Conservation (phyloP, 176 grass and related monocot genomes). For the Eragrostis nindensis region DNA sequence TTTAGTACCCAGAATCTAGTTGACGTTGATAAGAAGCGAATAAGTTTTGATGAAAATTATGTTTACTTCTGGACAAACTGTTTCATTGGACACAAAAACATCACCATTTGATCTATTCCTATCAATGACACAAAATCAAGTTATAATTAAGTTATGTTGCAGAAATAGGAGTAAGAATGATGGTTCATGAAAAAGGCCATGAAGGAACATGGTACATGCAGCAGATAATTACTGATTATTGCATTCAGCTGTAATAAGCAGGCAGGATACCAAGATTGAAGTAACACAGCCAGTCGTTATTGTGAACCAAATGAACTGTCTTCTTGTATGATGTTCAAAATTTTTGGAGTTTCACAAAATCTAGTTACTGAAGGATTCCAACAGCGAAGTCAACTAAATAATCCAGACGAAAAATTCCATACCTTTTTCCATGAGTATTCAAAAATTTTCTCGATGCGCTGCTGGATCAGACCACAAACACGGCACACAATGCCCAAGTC, state of each 20-base stretch:
- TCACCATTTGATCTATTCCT: not conserved
- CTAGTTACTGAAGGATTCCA: not conserved
- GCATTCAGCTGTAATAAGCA: slow-evolving; percentile 5
- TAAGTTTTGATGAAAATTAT: no score
- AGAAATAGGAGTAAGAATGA: not conserved
- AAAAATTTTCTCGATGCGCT: slow-evolving; percentile 66
- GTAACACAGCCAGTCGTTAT: not conserved
- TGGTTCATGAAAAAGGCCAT: not conserved
- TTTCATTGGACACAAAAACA: not conserved
- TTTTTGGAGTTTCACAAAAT: not conserved
- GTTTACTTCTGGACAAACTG: no score
- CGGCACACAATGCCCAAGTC: slow-evolving; percentile 71
- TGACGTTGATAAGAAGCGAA: no score
- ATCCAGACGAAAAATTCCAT: slow-evolving; percentile 29
- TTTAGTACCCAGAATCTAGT: no score
- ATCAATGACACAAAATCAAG: not conserved
- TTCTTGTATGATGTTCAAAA: slow-evolving; percentile 26
- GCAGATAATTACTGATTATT: not conserved
- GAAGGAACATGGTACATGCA: not conserved
- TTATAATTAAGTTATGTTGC: not conserved
- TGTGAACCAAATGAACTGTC: slow-evolving; percentile 10
- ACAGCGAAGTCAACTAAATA: not conserved
- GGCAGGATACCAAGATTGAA: not conserved
- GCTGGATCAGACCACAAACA: slow-evolving; percentile 79
- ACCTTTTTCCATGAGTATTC: slow-evolving; percentile 71